Evolutionary conservation across 139 green algal genomes (phyloP).

Genomic region (Tetratostichococcus sp.): DNA sequence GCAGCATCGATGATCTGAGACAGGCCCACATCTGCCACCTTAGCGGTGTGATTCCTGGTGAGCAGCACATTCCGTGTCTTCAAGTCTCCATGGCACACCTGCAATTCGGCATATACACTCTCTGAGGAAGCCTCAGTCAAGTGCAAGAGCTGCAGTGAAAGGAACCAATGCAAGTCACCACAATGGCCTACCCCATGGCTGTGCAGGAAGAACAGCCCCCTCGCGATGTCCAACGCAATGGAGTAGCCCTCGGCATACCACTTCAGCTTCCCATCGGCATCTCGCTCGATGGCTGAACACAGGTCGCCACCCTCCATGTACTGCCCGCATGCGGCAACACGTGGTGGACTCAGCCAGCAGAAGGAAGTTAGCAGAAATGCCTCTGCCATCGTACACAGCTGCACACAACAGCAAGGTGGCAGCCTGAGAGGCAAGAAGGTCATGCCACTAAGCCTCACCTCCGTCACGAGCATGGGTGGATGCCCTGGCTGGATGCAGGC

Average conservation of each 20-base stretch:
- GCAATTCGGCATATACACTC: no score
- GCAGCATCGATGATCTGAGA: conserved; percentile 3
- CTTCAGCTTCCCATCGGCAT: background rate
- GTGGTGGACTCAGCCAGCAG: no score
- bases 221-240: background rate
- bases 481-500: conserved; percentile 49
- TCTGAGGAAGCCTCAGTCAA: no score
- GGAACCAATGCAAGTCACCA: no score
- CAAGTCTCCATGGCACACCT: conserved; percentile 28
- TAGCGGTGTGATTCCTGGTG: conserved; percentile 2
- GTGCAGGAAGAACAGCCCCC: conserved; percentile 1
- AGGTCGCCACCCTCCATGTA: conserved; percentile 4
- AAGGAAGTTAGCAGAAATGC: no score
- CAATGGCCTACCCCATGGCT: background rate
- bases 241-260: background rate
- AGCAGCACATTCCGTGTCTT: conserved; percentile 34
- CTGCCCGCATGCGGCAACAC: no score
- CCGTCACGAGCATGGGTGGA: background rate
- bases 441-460: background rate
- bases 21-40: conserved; percentile 32
- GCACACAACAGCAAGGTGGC: no score
- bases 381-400: no score
- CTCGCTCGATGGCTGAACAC: background rate
- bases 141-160: no score
- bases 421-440: no score